Evolutionary conservation across 1,284 basidiomycete species (phyloP).

Genomic region (Blastosporella zonata): DNA sequence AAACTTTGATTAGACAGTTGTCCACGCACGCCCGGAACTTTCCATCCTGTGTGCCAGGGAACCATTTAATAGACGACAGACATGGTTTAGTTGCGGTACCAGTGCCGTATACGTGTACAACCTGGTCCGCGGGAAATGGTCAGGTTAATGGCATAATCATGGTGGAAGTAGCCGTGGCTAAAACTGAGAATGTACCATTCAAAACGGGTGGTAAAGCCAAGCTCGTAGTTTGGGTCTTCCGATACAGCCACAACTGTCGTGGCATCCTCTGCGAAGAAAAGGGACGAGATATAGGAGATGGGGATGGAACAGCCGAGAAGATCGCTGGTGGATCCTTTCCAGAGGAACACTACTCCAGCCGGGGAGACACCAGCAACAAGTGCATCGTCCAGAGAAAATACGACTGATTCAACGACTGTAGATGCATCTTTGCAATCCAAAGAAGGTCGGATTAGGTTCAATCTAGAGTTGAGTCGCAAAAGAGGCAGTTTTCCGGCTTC

Average conservation of each 20-base stretch:
- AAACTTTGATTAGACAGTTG: constrained; percentile 2
- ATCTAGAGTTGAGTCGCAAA: too few species aligned
- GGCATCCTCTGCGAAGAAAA: neutral
- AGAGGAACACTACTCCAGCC: too few species aligned
- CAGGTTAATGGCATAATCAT: neutral
- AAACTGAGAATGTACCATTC: neutral
- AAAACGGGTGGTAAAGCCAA: neutral
- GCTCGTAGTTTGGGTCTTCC: neutral
- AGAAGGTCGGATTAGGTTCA: constrained; percentile 5
- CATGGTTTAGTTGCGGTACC: neutral
- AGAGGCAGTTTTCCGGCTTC: too few species aligned
- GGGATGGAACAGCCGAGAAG: too few species aligned
- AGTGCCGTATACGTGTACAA: neutral
- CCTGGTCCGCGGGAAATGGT: neutral
- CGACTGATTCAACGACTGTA: neutral
- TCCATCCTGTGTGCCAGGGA: neutral
- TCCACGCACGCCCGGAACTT: constrained; percentile 4
- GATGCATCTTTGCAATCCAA: constrained; percentile 13
- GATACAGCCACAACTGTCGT: neutral
- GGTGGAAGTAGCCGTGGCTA: too few species aligned
- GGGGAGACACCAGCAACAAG: too few species aligned
- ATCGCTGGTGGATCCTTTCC: too few species aligned
- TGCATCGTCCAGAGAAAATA: constrained; percentile 3
- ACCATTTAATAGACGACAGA: neutral
- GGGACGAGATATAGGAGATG: too few species aligned